Conservation (phyloP, 108 stramenopile species). For the Nannochloropsis salina region DNA sequence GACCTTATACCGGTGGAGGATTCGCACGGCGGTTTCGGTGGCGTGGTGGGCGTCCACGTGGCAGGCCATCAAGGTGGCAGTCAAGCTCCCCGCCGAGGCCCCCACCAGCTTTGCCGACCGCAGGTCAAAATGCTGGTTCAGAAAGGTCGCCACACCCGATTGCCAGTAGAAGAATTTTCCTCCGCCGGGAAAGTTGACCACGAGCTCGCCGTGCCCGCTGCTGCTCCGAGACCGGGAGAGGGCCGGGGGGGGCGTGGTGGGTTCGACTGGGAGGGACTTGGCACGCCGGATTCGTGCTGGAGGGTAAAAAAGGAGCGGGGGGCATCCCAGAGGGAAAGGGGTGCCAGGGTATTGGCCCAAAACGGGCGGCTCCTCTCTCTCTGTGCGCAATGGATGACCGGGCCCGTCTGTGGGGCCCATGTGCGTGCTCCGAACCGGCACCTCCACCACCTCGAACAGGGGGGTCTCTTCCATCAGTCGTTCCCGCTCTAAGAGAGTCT, state of each 20-base stretch:
- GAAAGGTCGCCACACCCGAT: conserved; percentile 65
- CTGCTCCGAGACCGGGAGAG: background rate
- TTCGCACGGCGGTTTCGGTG: conserved; percentile 66
- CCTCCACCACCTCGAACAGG: too few relatives aligned
- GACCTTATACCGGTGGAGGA: conserved; percentile 66
- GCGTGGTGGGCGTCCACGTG: conserved; percentile 67
- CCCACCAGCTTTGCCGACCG: conserved; percentile 62
- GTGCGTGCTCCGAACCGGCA: too few relatives aligned
- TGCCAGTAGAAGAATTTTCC: conserved; percentile 86
- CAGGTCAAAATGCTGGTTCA: conserved; percentile 52
- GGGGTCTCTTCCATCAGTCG: background rate
- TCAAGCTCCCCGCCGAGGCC: conserved; percentile 76
- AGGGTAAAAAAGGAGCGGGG: background rate
- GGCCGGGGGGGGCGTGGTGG: background rate
- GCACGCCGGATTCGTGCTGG: background rate
- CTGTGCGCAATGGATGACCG: too few relatives aligned
- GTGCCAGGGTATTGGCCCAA: too few relatives aligned
- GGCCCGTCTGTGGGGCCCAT: too few relatives aligned
- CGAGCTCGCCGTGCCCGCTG: conserved; percentile 24
- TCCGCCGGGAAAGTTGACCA: conserved; percentile 71
- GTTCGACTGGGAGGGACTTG: background rate
- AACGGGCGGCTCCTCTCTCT: too few relatives aligned
- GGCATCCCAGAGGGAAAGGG: too few relatives aligned
- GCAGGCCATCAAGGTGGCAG: conserved; percentile 67
- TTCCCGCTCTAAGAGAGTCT: background rate